Percentiles rank a stretch among this genome's conserved stretches.
Conservation (phyloP, 2,329 filamentous ascomycete species). For the Fusarium tupiense region DNA sequence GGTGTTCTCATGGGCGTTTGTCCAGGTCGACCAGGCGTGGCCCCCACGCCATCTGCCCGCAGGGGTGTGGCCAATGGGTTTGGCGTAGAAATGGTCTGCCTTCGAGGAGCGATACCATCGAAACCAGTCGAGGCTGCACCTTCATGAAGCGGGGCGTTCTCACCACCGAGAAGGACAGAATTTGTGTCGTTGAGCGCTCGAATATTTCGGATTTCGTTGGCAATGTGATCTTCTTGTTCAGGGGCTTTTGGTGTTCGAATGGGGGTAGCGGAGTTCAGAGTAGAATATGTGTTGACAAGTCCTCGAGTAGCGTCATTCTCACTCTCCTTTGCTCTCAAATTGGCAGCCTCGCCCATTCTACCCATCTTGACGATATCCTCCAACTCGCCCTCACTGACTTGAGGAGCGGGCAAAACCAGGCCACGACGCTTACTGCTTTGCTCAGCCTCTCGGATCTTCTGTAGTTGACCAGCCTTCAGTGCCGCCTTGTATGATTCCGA, state of each 20-base stretch:
- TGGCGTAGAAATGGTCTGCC: slow-evolving; percentile 85
- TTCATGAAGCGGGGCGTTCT: slow-evolving; percentile 90
- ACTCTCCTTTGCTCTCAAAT: slow-evolving; percentile 75
- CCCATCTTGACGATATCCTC: slow-evolving; percentile 99
- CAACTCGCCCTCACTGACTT: slow-evolving; percentile 91
- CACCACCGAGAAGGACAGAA: slow-evolving; percentile 90
- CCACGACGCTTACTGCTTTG: slow-evolving; percentile 92
- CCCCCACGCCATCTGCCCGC: slow-evolving; percentile 71
- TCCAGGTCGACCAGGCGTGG: slow-evolving; percentile 75
- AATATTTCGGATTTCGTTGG: slow-evolving; percentile 96
- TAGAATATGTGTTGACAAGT: slow-evolving; percentile 86
- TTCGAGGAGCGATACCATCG: slow-evolving; percentile 82
- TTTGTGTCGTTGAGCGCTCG: slow-evolving; percentile 91
- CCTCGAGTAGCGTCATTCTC: slow-evolving; percentile 88
- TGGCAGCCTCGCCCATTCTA: slow-evolving; percentile 88
- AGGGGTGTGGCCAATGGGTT: slow-evolving; percentile 95
- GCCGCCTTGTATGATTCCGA: slow-evolving; percentile 86
- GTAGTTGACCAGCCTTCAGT: slow-evolving; percentile 91
- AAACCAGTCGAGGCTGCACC: slow-evolving; percentile 87
- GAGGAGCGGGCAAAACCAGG: slow-evolving; percentile 85
- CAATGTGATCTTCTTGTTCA: slow-evolving; percentile 92
- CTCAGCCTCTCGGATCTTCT: slow-evolving; percentile 94
- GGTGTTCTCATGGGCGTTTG: slow-evolving; percentile 90
- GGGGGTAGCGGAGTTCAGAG: slow-evolving; percentile 81
- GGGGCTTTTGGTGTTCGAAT: slow-evolving; percentile 93